Percentiles rank a stretch among this genome's conserved stretches.
Evolutionary conservation across 768 basidiomycete species (phyloP).

Genomic region (Galerina marginata): DNA sequence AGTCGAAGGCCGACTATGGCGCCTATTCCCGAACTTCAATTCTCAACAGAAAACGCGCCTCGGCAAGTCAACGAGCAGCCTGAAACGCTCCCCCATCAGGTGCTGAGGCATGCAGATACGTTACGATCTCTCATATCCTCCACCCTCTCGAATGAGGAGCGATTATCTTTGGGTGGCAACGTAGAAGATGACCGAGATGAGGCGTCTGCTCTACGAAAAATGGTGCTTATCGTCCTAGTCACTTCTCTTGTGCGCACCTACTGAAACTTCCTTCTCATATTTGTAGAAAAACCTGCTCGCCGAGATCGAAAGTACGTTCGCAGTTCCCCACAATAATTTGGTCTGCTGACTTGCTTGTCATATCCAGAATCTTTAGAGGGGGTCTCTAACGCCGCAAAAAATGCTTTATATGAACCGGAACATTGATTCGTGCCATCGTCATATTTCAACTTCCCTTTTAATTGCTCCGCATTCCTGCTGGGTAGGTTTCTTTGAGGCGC

Average conservation of each 20-base stretch:
- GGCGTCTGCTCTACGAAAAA: not conserved
- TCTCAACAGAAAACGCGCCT: not conserved
- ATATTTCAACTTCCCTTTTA: too few relatives aligned
- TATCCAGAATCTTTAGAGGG: constrained; percentile 13
- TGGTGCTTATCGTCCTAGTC: not conserved
- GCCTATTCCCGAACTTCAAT: constrained; percentile 10
- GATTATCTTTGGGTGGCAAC: not conserved
- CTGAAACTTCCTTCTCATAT: not conserved
- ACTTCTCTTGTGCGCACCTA: not conserved
- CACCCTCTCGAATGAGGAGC: not conserved
- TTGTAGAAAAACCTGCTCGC: not conserved
- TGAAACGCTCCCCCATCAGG: constrained; percentile 5
- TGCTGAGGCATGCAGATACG: constrained; percentile 4
- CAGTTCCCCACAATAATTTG: not conserved
- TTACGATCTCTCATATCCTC: constrained; percentile 2
- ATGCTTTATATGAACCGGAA: constrained; percentile 2
- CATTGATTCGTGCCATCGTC: not conserved
- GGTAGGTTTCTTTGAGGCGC: too few relatives aligned
- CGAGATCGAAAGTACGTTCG: constrained; percentile 16
- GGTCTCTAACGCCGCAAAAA: constrained; percentile 14
- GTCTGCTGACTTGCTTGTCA: not conserved
- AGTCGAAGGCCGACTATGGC: constrained; percentile 5
- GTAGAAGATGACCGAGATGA: not conserved
- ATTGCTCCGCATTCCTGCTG: too few relatives aligned
- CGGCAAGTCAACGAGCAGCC: not conserved